phyloP scores from a whole-genome alignment of 257 asterid genomes.

The Dorcoceras hygrometricum region DNA sequence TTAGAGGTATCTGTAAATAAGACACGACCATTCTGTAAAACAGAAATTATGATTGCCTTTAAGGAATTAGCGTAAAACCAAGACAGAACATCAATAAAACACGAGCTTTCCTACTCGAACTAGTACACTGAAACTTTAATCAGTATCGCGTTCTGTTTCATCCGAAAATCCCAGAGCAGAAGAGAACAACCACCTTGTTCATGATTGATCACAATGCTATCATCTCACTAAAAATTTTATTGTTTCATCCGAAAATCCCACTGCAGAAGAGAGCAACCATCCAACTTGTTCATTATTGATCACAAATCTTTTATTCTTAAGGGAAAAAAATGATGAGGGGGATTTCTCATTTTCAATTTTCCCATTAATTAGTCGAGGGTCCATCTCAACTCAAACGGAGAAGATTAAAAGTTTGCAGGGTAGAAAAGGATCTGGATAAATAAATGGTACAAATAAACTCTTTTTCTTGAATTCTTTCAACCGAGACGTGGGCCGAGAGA shows the following conservation, averaged over 20 bases:
- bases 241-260: too few relatives aligned
- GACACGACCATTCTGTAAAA: neutral
- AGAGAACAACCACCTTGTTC: neutral
- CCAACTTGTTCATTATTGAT: too few relatives aligned
- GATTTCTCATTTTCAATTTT: neutral
- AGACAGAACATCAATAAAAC: neutral
- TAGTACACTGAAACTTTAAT: neutral
- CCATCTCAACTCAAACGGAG: too few relatives aligned
- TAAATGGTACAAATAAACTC: neutral
- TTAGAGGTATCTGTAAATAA: constrained; percentile 60
- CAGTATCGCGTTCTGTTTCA: neutral
- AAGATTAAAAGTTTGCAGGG: too few relatives aligned
- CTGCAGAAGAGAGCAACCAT: too few relatives aligned
- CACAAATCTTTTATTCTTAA: too few relatives aligned
- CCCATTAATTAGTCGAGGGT: too few relatives aligned
- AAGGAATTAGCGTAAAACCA: neutral
- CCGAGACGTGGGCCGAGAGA: neutral
- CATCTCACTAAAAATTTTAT: too few relatives aligned
- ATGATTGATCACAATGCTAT: too few relatives aligned
- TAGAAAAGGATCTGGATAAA: too few relatives aligned
- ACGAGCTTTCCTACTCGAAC: neutral
- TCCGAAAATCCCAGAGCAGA: neutral
- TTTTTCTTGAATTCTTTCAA: neutral
- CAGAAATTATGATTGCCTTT: neutral
- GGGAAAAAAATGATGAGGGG: neutral